phyloP scores from a whole-genome alignment of 1,284 basidiomycete genomes.

The Pascua sp. region DNA sequence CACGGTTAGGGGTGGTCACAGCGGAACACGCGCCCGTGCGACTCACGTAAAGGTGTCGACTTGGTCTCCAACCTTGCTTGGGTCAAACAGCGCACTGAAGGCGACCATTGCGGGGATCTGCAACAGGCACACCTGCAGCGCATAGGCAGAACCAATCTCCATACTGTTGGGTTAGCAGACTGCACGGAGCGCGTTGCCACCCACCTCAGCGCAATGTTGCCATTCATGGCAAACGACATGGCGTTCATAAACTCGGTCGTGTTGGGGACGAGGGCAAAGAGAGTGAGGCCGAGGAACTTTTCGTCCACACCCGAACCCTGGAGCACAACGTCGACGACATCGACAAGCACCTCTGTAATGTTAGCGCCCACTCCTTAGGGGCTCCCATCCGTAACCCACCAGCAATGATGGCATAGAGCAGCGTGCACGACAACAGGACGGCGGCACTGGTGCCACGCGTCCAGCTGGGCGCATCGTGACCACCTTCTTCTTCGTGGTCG shows the following conservation, averaged over 20 bases:
- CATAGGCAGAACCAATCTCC: conserved; percentile 99
- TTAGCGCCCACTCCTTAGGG: neutral
- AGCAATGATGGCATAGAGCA: conserved; percentile 92
- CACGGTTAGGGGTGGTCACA: neutral
- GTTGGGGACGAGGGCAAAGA: conserved; percentile 97
- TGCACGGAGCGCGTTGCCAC: conserved; percentile 26
- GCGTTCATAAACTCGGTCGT: conserved; percentile 99
- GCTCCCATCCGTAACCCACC: conserved; percentile 56
- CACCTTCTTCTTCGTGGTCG: conserved; percentile 63
- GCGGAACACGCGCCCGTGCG: neutral
- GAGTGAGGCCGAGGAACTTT: conserved; percentile 93
- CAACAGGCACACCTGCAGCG: conserved; percentile 92
- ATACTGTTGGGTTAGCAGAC: conserved; percentile 59
- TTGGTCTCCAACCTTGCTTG: conserved; percentile 72
- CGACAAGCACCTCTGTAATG: conserved; percentile 76
- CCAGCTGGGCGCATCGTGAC: conserved; percentile 96
- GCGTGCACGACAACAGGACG: conserved; percentile 82
- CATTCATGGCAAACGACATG: conserved; percentile 96
- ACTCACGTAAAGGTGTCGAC: conserved; percentile 84
- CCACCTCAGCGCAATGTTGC: conserved; percentile 92
- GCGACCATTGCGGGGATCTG: conserved; percentile 99
- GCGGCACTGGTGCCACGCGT: conserved; percentile 79
- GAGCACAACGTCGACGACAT: conserved; percentile 92
- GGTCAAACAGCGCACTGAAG: conserved; percentile 90
- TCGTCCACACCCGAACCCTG: conserved; percentile 92